Conservation (phyloP, 768 basidiomycete species). For the Lanmaoa pseudosensibilis region DNA sequence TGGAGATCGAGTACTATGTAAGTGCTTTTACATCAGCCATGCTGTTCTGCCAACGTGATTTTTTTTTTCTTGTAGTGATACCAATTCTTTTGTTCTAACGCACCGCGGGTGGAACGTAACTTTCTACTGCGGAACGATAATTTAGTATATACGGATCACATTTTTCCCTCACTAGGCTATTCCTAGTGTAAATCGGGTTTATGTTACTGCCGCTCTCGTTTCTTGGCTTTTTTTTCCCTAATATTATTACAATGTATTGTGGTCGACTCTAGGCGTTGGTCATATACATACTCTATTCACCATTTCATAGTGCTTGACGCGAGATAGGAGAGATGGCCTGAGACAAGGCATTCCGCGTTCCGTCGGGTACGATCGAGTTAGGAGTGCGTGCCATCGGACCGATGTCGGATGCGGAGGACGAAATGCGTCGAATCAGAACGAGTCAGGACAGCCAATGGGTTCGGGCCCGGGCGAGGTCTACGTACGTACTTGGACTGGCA, state of each 20-base stretch:
- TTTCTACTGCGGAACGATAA: constrained; percentile 5
- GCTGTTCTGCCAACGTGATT: neutral
- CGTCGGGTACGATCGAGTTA: too few relatives aligned
- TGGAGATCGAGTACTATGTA: constrained; percentile 95
- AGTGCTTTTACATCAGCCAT: constrained; percentile 32
- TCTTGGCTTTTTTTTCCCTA: neutral
- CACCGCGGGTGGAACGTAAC: constrained; percentile 1
- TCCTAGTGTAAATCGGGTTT: neutral
- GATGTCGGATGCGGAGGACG: too few relatives aligned
- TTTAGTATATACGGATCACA: constrained; percentile 15
- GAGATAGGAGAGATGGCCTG: neutral
- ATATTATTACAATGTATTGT: constrained; percentile 7
- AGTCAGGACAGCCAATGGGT: too few relatives aligned
- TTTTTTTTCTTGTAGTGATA: constrained; percentile 20
- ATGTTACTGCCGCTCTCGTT: neutral
- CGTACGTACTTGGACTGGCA: too few relatives aligned
- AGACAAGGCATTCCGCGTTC: too few relatives aligned
- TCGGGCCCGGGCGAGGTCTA: too few relatives aligned
- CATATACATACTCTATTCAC: neutral
- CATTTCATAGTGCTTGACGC: neutral
- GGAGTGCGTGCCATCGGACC: too few relatives aligned
- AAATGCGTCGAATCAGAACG: too few relatives aligned
- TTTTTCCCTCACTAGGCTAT: constrained; percentile 11
- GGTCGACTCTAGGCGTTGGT: neutral
- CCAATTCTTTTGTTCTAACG: constrained; percentile 3